Conservation (phyloP, 1,284 basidiomycete species). For the Apiotrichum gracile region DNA sequence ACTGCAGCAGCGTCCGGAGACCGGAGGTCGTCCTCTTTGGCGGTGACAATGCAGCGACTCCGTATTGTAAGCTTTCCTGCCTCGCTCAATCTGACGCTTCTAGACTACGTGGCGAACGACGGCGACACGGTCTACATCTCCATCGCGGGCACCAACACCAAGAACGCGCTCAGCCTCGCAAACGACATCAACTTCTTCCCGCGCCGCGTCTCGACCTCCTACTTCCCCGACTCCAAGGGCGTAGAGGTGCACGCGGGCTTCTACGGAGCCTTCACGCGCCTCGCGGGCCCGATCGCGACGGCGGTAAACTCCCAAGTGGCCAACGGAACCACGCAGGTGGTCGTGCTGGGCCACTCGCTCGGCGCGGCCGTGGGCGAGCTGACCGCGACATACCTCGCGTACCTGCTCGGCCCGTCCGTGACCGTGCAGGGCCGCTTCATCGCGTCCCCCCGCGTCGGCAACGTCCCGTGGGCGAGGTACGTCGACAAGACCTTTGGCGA, state of each 20-base stretch:
- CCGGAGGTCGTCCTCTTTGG: background rate
- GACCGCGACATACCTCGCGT: slow-evolving; percentile 11
- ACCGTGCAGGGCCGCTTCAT: slow-evolving; percentile 14
- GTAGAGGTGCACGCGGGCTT: slow-evolving; percentile 22
- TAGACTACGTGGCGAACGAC: slow-evolving; percentile 10
- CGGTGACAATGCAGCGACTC: slow-evolving; percentile 1
- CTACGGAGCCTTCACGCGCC: slow-evolving; percentile 19
- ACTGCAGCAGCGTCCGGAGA: background rate
- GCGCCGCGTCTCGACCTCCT: background rate
- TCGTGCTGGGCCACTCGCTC: slow-evolving; percentile 24
- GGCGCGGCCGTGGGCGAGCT: slow-evolving; percentile 20
- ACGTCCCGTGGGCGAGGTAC: slow-evolving; percentile 22
- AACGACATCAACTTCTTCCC: slow-evolving; percentile 20
- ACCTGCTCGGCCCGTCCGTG: background rate
- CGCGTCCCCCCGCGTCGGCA: slow-evolving; percentile 23
- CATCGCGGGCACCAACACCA: slow-evolving; percentile 21
- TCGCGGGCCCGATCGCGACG: slow-evolving; percentile 2
- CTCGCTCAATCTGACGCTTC: background rate
- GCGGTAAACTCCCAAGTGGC: slow-evolving; percentile 1
- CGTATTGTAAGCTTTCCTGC: background rate
- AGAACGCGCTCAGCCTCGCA: slow-evolving; percentile 8
- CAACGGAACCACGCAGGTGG: slow-evolving; percentile 4
- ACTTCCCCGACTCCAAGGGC: slow-evolving; percentile 16
- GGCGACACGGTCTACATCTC: slow-evolving; percentile 14
- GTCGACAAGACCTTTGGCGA: slow-evolving; percentile 18